Base-by-base conservation (phyloP, 192 early-diverging fungal species). In the Coemansia sp. region DNA sequence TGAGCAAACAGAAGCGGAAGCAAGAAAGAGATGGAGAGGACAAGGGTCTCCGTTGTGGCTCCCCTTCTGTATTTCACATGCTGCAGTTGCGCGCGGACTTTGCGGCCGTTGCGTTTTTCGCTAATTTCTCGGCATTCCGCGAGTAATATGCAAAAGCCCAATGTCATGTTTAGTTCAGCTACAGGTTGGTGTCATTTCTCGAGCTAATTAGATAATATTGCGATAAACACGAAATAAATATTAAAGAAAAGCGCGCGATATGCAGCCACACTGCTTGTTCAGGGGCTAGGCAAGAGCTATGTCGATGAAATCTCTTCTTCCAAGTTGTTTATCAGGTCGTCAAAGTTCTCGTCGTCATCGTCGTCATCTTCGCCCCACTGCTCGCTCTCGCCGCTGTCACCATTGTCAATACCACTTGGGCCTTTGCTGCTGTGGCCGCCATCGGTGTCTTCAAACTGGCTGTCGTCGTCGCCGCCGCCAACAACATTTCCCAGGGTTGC, bases 271-370 rank as follows among this genome's bases (percentile, higher is more conserved):
- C n/a, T n/a, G n/a, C n/a, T n/a, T n/a, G n/a, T n/a, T n/a, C 26
- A 32, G 29, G 9, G 1, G 14, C 23, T 8, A 17, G 27, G 13
- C 21, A 5, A 15, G 15, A 29, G 18, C 9, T 21, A 45, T 41
- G 60, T 41, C 17, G 68, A 63, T n/a, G 62, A 55, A 22, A 83
- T 65, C 15, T 73, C 72, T 29, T 73, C 73, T 58, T 81, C 82
- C 30, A 84, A 49, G 19, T 77, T 63, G 51, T 67, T 75, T 15
- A 80, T 76, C 41, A 84, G 49, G 43, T 80, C 81, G 46, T 79
- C 79, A 47, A 68, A 67, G 48, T 75, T 60, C 8, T 59, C 65
- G 8, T 75, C 60, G 21, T 75, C 71, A 5, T 65, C 43, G 7
- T 76, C 72, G 18, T 58, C 63, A 48, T 75, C 65, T 13, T 75